Conservation (phyloP, 352 stramenopile genomes). For the Blastocystis sp. region DNA sequence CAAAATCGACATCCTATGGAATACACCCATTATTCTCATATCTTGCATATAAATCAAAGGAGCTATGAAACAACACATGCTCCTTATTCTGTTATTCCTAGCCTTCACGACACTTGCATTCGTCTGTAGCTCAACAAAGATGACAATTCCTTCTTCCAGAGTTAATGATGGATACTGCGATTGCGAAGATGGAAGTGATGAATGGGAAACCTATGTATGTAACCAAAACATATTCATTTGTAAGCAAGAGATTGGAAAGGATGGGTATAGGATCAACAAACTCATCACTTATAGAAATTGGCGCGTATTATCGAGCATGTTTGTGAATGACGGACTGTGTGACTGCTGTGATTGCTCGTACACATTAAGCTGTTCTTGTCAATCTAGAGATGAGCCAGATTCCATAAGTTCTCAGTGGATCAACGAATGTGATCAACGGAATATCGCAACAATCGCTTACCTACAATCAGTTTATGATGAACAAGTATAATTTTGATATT, state of each 20-base stretch:
- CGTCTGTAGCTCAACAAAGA: not conserved
- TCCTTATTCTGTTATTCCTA: not conserved
- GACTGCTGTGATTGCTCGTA: slow-evolving; percentile 62
- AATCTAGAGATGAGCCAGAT: slow-evolving; percentile 12
- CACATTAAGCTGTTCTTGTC: not conserved
- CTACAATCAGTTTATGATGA: not conserved
- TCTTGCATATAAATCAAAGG: no score
- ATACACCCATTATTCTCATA: no score
- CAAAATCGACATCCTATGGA: no score
- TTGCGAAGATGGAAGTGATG: slow-evolving; percentile 39
- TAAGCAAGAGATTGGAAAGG: not conserved
- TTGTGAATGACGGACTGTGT: slow-evolving; percentile 30
- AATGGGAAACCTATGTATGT: slow-evolving; percentile 21
- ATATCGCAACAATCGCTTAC: not conserved
- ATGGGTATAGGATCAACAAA: not conserved
- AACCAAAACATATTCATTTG: slow-evolving; percentile 15
- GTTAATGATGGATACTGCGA: slow-evolving; percentile 58
- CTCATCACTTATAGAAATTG: not conserved
- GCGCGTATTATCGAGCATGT: slow-evolving; percentile 6
- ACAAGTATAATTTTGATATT: not conserved
- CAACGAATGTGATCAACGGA: not conserved
- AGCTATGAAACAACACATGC: no score
- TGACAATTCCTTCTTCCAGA: not conserved
- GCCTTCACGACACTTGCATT: not conserved
- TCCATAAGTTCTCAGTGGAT: not conserved